Percentiles rank a stretch among this genome's conserved stretches.
Conservation (phyloP, 495 filamentous ascomycete species). For the Delitschia confertaspora region DNA sequence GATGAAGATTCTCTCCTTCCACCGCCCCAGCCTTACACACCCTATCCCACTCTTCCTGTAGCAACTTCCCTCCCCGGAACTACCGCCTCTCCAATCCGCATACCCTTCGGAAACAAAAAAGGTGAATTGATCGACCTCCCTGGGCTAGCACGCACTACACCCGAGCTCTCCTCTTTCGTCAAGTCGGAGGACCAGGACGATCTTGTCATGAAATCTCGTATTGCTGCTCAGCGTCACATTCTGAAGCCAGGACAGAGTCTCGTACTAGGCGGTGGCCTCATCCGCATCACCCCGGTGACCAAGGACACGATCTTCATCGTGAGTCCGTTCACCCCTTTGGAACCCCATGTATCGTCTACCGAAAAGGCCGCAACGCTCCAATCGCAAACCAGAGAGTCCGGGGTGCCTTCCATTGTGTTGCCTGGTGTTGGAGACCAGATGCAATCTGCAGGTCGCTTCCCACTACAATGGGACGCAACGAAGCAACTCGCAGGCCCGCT, state of each 20-base stretch:
- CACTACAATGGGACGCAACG: constrained; percentile 74
- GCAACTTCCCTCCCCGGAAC: constrained; percentile 85
- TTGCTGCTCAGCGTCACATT: constrained; percentile 55
- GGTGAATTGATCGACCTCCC: constrained; percentile 95
- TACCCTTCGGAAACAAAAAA: constrained; percentile 72
- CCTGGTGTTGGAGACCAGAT: constrained; percentile 48
- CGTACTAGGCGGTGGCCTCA: constrained; percentile 71
- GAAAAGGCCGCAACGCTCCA: constrained; percentile 66
- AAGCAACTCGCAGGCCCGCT: constrained; percentile 55
- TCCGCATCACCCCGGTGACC: constrained; percentile 73
- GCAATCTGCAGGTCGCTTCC: constrained; percentile 61
- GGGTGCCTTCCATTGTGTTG: constrained; percentile 50
- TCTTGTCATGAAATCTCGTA: constrained; percentile 66
- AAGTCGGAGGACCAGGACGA: constrained; percentile 49
- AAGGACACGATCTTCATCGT: constrained; percentile 55
- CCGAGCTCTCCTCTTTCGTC: constrained; percentile 55
- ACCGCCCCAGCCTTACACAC: constrained; percentile 58
- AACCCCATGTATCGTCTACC: constrained; percentile 64
- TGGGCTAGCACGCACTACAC: constrained; percentile 62
- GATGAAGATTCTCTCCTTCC: constrained; percentile 53
- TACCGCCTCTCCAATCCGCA: constrained; percentile 84
- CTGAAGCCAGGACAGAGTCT: constrained; percentile 76
- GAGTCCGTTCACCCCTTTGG: constrained; percentile 69
- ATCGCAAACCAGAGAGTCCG: constrained; percentile 44
- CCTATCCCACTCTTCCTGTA: constrained; percentile 70